Conservation (phyloP, 441 rosid genomes). For the Rhodomyrtus psidioides region DNA sequence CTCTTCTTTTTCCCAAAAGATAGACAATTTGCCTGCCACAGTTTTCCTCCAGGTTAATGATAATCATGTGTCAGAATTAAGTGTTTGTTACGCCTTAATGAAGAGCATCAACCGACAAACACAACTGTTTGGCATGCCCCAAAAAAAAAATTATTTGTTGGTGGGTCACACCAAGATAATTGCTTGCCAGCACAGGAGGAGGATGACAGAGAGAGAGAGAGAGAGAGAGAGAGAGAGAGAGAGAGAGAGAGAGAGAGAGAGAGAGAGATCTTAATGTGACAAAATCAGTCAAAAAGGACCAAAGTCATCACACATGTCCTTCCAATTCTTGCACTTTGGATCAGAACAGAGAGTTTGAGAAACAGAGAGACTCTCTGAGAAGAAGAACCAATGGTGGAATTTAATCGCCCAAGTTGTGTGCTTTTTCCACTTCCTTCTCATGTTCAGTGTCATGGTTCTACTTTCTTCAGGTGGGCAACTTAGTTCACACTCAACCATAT, state of each 20-base stretch:
- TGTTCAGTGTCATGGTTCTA: not conserved
- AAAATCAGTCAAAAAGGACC: not conserved
- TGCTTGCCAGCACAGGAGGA: not conserved
- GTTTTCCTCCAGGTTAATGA: not conserved
- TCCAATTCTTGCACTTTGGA: not conserved
- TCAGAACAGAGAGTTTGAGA: not conserved
- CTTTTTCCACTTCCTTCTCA: not conserved
- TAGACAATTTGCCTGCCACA: not conserved
- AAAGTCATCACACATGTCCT: not conserved
- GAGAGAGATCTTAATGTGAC: not conserved
- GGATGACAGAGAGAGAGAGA: not conserved
- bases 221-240: not conserved
- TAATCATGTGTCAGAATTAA: not conserved
- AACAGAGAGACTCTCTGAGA: not conserved
- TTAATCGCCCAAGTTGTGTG: not conserved
- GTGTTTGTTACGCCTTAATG: not conserved
- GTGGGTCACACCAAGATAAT: conserved; percentile 5
- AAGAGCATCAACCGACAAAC: not conserved
- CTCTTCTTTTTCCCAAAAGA: not conserved
- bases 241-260: not conserved
- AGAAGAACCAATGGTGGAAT: not conserved
- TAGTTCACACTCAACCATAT: conserved; percentile 4
- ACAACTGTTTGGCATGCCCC: not conserved
- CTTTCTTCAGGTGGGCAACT: not conserved
- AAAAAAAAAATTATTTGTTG: not conserved